Percentiles rank a stretch among this genome's conserved stretches.
These are phyloP conservation scores for Hypholoma fasciculare DNA, from an alignment of 768 basidiomycete species.

Conservation along the genomic window DNA sequence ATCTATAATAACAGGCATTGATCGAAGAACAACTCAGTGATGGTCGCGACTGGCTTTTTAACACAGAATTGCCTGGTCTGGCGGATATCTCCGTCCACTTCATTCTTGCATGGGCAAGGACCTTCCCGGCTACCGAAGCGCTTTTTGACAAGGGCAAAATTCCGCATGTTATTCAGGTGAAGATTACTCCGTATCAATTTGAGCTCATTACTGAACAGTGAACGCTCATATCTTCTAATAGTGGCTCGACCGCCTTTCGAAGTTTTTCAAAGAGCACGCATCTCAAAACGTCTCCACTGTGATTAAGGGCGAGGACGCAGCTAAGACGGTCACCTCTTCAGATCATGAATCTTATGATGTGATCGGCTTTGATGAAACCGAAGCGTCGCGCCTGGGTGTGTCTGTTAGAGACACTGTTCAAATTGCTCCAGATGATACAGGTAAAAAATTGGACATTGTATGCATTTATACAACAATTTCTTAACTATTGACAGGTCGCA, in stretches of 20 bases:
- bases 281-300: slow-evolving; percentile 21
- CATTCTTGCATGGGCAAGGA: slow-evolving; percentile 42
- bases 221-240: slow-evolving; percentile 17
- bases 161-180: slow-evolving; percentile 42
- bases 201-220: not conserved
- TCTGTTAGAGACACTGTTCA: slow-evolving; percentile 36
- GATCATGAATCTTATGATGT: slow-evolving; percentile 34
- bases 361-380: slow-evolving; percentile 46
- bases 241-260: slow-evolving; percentile 49
- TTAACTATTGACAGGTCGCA: slow-evolving; percentile 27
- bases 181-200: not conserved
- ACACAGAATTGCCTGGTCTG: slow-evolving; percentile 50
- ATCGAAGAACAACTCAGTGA: slow-evolving; percentile 48
- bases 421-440: slow-evolving; percentile 8
- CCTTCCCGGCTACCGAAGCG: slow-evolving; percentile 31
- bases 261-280: slow-evolving; percentile 29
- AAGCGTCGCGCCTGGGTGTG: slow-evolving; percentile 43
- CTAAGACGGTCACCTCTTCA: slow-evolving; percentile 36
- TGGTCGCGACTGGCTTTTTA: slow-evolving; percentile 57
- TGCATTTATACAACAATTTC: not conserved
- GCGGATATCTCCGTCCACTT: slow-evolving; percentile 56
- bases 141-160: slow-evolving; percentile 38
- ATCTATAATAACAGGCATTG: slow-evolving; percentile 21
- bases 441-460: not conserved
- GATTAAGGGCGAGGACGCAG: slow-evolving; percentile 43